Evolutionary conservation across 176 grass and related monocot genomes (phyloP).

Genomic region (Alopecurus myosuroides): DNA sequence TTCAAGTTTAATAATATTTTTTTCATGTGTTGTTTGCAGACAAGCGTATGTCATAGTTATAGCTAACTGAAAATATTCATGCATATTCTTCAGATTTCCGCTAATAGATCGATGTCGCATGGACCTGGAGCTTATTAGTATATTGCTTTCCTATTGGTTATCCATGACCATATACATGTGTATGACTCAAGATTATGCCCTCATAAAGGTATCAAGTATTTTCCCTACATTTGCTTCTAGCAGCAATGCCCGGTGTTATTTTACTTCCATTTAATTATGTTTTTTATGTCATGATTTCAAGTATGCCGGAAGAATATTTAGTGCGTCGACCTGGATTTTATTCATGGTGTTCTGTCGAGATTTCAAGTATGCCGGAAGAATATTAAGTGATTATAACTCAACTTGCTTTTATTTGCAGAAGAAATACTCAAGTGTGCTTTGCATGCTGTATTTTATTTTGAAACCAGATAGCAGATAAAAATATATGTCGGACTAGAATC

Average conservation of each 20-base stretch:
- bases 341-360: not conserved
- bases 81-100: not conserved
- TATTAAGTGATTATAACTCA: too few species aligned
- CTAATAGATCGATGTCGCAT: not conserved
- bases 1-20: not conserved
- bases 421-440: not conserved
- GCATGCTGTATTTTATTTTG: not conserved
- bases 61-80: not conserved
- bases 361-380: too few species aligned
- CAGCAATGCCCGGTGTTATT: not conserved
- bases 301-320: not conserved
- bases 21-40: not conserved
- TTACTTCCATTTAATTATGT: not conserved
- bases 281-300: not conserved
- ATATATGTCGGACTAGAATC: not conserved
- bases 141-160: too few species aligned
- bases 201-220: too few species aligned
- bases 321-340: not conserved
- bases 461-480: not conserved
- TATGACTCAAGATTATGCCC: too few species aligned
- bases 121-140: not conserved
- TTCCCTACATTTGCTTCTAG: too few species aligned
- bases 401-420: not conserved
- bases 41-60: not conserved
- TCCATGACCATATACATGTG: too few species aligned